Evolutionary conservation across 768 basidiomycete genomes (phyloP), one percentile per base, ranked within the genome.

Genomic region (Tricholoma bakamatsutake): DNA sequence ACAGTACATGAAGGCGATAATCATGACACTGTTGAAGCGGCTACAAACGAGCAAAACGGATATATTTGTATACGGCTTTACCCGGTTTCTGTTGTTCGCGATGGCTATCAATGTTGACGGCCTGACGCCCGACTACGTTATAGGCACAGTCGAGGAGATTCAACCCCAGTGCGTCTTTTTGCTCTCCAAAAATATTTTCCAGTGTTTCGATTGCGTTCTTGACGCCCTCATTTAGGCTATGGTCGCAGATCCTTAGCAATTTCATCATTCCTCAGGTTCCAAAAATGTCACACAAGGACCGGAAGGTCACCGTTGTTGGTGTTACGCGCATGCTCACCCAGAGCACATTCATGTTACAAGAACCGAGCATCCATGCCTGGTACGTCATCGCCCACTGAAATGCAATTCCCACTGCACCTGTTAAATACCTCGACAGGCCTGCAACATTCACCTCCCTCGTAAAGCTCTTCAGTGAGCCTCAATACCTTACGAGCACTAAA

Each of bases 11-110:
- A 86, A 85, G 59, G 83, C 83, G 8, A 72, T 90, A 18, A 72
- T 91, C 58, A 76, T 95, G 71, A 86, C 86, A 28, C 76, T 98
- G 8, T 76, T 98, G 33, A 95, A 84, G 3, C 80, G 95, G 47
- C 79, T 98, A 76, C 93, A 95, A 62, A 79, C 82, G 18, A 90
- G 81, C 73, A 93, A 93, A 70, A 96, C 94, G 17, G 88, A 94
- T 61, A 88, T 85, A 68, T 98, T 87, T 67, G 83, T 85, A 7
- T 90, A 93, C 67, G 78, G 84, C 49, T 88, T 98, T 66, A 79
- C 89, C 4, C 77, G 82, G 63, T 96, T 96, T 71, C 66, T 95
- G 59, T 71, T 88, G 30, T 90, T 84, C 69, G 74, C 79, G 18
- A 81, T 89, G 71, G 92, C 93, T 12, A 67, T 96, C 61, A 78